Evolutionary conservation across 2,329 filamentous ascomycete species (phyloP).

Genomic region (Colletotrichum cuscutae): DNA sequence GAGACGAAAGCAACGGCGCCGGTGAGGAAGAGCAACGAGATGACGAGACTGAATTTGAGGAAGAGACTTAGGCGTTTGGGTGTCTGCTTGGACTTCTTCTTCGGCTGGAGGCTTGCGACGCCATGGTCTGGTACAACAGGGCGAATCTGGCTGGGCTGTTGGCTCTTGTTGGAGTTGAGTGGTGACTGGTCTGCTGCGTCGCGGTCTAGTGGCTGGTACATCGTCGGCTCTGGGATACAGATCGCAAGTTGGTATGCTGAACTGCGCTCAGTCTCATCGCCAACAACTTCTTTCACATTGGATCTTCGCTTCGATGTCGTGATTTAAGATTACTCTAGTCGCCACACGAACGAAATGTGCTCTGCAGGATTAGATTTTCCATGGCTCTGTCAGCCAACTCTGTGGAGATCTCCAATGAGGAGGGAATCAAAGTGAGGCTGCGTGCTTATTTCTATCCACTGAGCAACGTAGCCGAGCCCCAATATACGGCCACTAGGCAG

Average conservation of each 20-base stretch:
- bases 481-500: neutral
- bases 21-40: neutral
- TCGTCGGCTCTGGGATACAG: neutral
- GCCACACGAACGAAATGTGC: too few relatives aligned
- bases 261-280: too few relatives aligned
- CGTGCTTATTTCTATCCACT: neutral
- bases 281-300: too few relatives aligned
- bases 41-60: neutral
- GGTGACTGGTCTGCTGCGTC: neutral
- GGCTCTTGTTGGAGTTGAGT: neutral
- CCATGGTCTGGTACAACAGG: neutral
- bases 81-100: rapidly evolving
- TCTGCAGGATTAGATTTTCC: too few relatives aligned
- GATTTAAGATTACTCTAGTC: too few relatives aligned
- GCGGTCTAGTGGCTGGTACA: neutral
- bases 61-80: neutral
- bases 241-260: too few relatives aligned
- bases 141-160: neutral
- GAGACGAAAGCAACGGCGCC: neutral
- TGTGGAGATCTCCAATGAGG: neutral
- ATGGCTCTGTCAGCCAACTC: neutral
- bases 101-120: neutral
- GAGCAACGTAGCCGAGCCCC: neutral
- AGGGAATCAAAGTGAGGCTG: neutral
- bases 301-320: too few relatives aligned